Evolutionary conservation across 352 stramenopile species (phyloP).

Genomic region (Ophiocytium majus): DNA sequence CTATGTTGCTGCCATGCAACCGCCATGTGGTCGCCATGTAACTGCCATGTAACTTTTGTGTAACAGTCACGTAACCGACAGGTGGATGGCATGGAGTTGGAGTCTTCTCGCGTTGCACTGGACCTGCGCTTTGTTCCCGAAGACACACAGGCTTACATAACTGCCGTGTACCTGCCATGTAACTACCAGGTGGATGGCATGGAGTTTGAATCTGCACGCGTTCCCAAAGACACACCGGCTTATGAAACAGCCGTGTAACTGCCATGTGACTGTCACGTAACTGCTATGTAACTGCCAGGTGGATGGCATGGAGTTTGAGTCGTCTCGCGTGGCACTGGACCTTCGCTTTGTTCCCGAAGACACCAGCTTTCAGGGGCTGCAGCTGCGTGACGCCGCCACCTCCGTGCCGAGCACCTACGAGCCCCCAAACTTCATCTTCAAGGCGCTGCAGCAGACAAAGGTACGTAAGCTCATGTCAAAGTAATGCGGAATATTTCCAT

Average conservation of each 20-base stretch:
- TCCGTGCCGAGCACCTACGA: constrained; percentile 86
- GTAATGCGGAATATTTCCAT: too few relatives aligned
- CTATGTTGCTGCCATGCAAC: not conserved
- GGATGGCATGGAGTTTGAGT: constrained; percentile 95
- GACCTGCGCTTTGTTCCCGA: constrained; percentile 90
- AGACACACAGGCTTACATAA: too few relatives aligned
- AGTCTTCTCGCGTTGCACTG: constrained; percentile 87
- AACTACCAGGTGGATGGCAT: not conserved
- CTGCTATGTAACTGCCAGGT: constrained; percentile 77
- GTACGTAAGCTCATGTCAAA: too few relatives aligned
- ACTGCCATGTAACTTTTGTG: not conserved
- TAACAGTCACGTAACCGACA: constrained; percentile 76
- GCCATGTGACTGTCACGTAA: not conserved
- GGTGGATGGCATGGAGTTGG: constrained; percentile 92
- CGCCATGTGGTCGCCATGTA: too few relatives aligned
- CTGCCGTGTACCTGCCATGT: constrained; percentile 8
- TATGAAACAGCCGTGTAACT: not conserved
- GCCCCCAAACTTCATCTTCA: constrained; percentile 79
- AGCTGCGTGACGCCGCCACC: constrained; percentile 74
- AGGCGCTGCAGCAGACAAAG: constrained; percentile 49
- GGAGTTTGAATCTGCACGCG: too few relatives aligned
- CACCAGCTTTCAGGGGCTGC: constrained; percentile 73
- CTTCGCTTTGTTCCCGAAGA: constrained; percentile 87
- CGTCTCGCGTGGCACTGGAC: constrained; percentile 89
- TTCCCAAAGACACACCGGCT: too few relatives aligned